phyloP scores from a whole-genome alignment of 2,329 filamentous ascomycete genomes.

The Trichoderma sp. region DNA sequence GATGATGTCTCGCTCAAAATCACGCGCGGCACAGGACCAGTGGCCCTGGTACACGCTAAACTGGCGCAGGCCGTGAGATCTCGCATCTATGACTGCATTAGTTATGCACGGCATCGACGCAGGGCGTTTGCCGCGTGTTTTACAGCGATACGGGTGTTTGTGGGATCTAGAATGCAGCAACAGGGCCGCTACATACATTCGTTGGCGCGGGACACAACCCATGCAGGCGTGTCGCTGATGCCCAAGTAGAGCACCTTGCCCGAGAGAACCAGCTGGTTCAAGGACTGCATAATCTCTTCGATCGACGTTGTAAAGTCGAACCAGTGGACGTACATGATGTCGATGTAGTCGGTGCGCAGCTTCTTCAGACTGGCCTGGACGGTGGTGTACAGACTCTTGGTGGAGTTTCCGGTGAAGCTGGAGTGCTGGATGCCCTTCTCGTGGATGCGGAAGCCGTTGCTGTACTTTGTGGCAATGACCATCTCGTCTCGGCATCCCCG shows the following conservation, averaged over 20 bases:
- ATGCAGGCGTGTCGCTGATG: slow-evolving; percentile 68
- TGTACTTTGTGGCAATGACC: slow-evolving; percentile 70
- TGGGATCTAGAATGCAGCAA: too few relatives aligned
- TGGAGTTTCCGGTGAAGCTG: slow-evolving; percentile 60
- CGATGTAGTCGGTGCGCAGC: slow-evolving; percentile 68
- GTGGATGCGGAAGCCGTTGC: slow-evolving; percentile 43
- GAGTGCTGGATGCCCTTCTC: slow-evolving; percentile 43
- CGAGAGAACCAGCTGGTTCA: slow-evolving; percentile 60
- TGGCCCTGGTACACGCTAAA: slow-evolving; percentile 58
- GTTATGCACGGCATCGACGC: slow-evolving; percentile 31
- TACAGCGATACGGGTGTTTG: too few relatives aligned
- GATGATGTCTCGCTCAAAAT: slow-evolving; percentile 47
- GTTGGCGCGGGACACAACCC: slow-evolving; percentile 51
- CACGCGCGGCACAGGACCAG: slow-evolving; percentile 43
- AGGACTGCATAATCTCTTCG: slow-evolving; percentile 67
- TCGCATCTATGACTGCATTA: slow-evolving; percentile 68
- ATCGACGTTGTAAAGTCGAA: slow-evolving; percentile 68
- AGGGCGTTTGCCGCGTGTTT: too few relatives aligned
- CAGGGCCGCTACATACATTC: background rate
- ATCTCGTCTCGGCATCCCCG: slow-evolving; percentile 65
- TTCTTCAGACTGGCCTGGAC: slow-evolving; percentile 59
- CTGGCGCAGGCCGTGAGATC: slow-evolving; percentile 66
- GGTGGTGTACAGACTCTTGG: slow-evolving; percentile 61
- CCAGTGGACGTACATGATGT: slow-evolving; percentile 65
- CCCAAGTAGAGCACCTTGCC: slow-evolving; percentile 69